Evolutionary conservation across 2,329 filamentous ascomycete species (phyloP).

Genomic region (Fusarium anthophilum): DNA sequence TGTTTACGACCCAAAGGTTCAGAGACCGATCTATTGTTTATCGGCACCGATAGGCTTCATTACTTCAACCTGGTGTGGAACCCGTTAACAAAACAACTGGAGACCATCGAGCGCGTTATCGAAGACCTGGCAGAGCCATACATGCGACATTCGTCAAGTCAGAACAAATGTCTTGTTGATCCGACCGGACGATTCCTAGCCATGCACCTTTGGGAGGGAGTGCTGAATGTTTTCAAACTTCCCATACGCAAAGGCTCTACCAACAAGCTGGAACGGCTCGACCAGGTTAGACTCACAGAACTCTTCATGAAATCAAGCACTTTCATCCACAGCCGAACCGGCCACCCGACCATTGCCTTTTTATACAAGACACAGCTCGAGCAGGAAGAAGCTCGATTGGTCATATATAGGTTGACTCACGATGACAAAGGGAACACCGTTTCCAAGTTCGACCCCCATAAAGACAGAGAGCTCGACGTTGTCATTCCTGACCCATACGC

Average conservation of each 20-base stretch:
- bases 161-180: conserved; percentile 85
- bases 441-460: conserved; percentile 63
- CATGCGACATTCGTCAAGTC: conserved; percentile 81
- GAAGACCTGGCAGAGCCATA: conserved; percentile 66
- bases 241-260: conserved; percentile 56
- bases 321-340: conserved; percentile 67
- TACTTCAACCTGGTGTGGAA: conserved; percentile 95
- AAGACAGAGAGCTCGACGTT: conserved; percentile 64
- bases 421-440: conserved; percentile 66
- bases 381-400: conserved; percentile 62
- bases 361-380: conserved; percentile 65
- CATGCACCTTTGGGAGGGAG: conserved; percentile 69
- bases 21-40: conserved; percentile 84
- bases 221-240: conserved; percentile 64
- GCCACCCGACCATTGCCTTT: conserved; percentile 66
- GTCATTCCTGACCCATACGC: conserved; percentile 65
- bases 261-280: conserved; percentile 58
- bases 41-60: conserved; percentile 88
- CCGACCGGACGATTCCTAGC: conserved; percentile 72
- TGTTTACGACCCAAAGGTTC: conserved; percentile 79
- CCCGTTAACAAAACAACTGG: conserved; percentile 58
- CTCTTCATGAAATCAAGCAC: conserved; percentile 67
- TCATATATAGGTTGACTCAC: conserved; percentile 66
- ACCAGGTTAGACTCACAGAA: conserved; percentile 66
- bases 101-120: conserved; percentile 61